Percentiles rank a stretch among this genome's conserved stretches.
Conservation (phyloP, 129 eudicot genomes). For the Helianthus tuberosus region DNA sequence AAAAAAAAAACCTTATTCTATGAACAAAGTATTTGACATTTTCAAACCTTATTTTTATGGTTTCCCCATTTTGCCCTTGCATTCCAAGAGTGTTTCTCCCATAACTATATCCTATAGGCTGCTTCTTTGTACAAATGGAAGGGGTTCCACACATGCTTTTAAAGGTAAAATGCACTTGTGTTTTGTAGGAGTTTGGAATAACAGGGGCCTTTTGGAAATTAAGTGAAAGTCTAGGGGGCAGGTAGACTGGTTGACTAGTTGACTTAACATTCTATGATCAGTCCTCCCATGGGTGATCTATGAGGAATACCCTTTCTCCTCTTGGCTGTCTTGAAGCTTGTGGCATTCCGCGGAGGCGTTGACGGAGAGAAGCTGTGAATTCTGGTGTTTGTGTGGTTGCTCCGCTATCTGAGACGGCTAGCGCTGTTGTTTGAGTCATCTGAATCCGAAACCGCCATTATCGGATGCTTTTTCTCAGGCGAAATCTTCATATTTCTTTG, state of each 20-base stretch:
- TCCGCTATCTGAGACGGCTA: conserved; percentile 45
- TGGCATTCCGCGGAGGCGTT: conserved; percentile 75
- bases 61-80: conserved; percentile 31
- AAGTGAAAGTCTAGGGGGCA: conserved; percentile 27
- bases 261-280: conserved; percentile 47
- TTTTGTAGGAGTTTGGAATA: conserved; percentile 18
- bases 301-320: conserved; percentile 96
- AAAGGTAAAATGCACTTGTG: conserved; percentile 41
- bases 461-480: conserved; percentile 47
- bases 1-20: conserved; percentile 32
- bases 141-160: conserved; percentile 45
- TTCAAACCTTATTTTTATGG: conserved; percentile 20
- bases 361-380: conserved; percentile 75
- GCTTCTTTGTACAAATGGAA: conserved; percentile 55
- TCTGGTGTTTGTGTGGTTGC: conserved; percentile 24
- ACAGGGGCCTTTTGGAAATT: conserved; percentile 21
- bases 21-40: conserved; percentile 34
- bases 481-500: conserved; percentile 44
- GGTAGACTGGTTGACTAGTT: conserved; percentile 3
- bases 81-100: conserved; percentile 35
- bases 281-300: conserved; percentile 91
- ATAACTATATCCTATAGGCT: conserved; percentile 43
- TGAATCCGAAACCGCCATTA: conserved; percentile 47
- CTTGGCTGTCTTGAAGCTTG: conserved; percentile 58
- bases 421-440: conserved; percentile 70